phyloP scores from a whole-genome alignment of 192 early-diverging fungal genomes.

The Coemansia sp. region DNA sequence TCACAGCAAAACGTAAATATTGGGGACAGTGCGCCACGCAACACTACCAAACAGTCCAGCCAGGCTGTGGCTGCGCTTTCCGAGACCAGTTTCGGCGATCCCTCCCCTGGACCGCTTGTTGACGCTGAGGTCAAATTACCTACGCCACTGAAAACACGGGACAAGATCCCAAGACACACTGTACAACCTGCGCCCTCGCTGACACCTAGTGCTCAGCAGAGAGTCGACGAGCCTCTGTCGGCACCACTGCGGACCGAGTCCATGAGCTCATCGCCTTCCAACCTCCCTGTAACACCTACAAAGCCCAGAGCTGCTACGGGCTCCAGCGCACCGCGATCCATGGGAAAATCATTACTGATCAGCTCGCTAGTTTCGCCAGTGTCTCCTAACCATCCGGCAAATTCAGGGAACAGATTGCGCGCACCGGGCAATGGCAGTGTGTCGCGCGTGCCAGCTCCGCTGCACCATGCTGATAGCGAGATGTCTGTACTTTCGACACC shows the following conservation, averaged over 20 bases:
- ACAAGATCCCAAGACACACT: slow-evolving; percentile 38
- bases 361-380: slow-evolving; percentile 23
- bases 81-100: not conserved
- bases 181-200: slow-evolving; percentile 3
- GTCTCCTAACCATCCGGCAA: slow-evolving; percentile 14
- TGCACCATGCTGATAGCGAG: not conserved
- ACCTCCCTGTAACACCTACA: slow-evolving; percentile 26
- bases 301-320: slow-evolving; percentile 3
- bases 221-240: not conserved
- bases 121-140: slow-evolving; percentile 4
- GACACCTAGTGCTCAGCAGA: slow-evolving; percentile 8
- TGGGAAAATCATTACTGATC: not conserved
- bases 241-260: slow-evolving; percentile 37
- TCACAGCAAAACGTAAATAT: not conserved
- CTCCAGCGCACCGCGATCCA: not conserved
- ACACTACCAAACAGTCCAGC: slow-evolving; percentile 5
- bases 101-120: not conserved
- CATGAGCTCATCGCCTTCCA: slow-evolving; percentile 22
- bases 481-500: slow-evolving; percentile 11
- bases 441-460: not conserved
- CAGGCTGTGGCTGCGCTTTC: slow-evolving; percentile 12
- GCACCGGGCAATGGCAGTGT: not conserved
- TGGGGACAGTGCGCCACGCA: slow-evolving; percentile 2
- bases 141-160: slow-evolving; percentile 31
- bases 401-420: not conserved